Evolutionary conservation across 2,329 filamentous ascomycete genomes (phyloP).

Genomic region (Beauveria pseudobassiana): DNA sequence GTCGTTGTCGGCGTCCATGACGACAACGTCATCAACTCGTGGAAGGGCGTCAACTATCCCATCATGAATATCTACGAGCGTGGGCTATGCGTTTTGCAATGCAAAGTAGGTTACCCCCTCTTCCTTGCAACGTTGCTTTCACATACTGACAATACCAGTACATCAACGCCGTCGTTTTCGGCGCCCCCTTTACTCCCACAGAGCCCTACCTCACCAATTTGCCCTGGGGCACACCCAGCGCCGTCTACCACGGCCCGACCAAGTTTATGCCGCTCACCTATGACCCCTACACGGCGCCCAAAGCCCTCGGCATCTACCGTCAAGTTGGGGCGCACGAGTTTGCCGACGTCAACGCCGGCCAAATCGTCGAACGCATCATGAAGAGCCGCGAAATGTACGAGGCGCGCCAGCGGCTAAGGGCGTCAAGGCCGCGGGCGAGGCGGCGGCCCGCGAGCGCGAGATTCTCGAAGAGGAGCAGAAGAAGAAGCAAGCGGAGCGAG

Average conservation of each 20-base stretch:
- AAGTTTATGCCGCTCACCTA: slow-evolving; percentile 76
- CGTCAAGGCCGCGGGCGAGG: slow-evolving; percentile 73
- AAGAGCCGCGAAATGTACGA: slow-evolving; percentile 82
- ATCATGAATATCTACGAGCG: slow-evolving; percentile 99
- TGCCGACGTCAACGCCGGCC: slow-evolving; percentile 79
- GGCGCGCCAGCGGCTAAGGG: slow-evolving; percentile 87
- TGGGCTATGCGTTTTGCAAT: slow-evolving; percentile 90
- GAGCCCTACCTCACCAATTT: slow-evolving; percentile 67
- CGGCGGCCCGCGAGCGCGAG: slow-evolving; percentile 54
- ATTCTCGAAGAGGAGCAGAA: slow-evolving; percentile 52
- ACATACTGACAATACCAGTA: slow-evolving; percentile 48
- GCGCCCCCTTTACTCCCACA: slow-evolving; percentile 81
- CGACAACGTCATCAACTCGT: slow-evolving; percentile 88
- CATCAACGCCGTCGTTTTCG: slow-evolving; percentile 80
- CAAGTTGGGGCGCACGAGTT: slow-evolving; percentile 74
- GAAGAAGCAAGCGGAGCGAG: slow-evolving; percentile 35
- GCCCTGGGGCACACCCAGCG: slow-evolving; percentile 66
- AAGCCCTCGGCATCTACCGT: slow-evolving; percentile 74
- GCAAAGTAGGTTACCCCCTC: slow-evolving; percentile 54
- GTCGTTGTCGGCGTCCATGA: slow-evolving; percentile 93
- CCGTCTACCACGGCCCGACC: slow-evolving; percentile 94
- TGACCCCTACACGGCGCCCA: slow-evolving; percentile 74
- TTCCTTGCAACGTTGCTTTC: neutral
- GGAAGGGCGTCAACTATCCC: slow-evolving; percentile 96
- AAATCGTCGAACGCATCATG: slow-evolving; percentile 87